Evolutionary conservation across 345 rosid species (phyloP).

Genomic region (Eucalyptus coolabah): DNA sequence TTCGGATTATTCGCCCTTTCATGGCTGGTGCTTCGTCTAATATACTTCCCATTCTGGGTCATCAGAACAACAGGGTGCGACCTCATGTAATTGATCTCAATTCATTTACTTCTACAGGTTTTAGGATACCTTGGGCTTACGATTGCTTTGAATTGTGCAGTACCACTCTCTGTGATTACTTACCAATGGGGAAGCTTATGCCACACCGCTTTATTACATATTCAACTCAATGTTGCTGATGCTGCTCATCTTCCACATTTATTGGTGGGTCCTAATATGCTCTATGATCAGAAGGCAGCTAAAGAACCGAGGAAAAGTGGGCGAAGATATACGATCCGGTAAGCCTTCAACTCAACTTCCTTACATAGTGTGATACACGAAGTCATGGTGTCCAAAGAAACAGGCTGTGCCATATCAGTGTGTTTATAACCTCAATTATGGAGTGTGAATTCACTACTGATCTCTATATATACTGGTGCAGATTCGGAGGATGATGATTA

Average conservation of each 20-base stretch:
- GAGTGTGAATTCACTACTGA: neutral
- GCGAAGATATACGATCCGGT: constrained; percentile 99
- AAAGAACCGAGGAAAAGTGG: constrained; percentile 84
- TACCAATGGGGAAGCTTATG: constrained; percentile 34
- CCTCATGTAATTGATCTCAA: neutral
- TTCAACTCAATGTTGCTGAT: constrained; percentile 83
- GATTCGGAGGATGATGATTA: constrained; percentile 97
- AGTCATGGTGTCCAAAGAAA: neutral
- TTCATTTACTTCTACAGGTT: neutral
- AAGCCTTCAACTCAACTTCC: neutral
- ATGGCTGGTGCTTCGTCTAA: constrained; percentile 73
- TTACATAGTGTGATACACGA: neutral
- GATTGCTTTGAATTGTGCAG: constrained; percentile 15
- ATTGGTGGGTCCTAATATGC: constrained; percentile 96
- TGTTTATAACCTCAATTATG: too few species aligned
- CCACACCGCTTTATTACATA: constrained; percentile 43
- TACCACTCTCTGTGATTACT: constrained; percentile 20
- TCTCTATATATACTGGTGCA: constrained; percentile 11
- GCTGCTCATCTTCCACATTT: constrained; percentile 85
- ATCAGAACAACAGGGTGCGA: constrained; percentile 62
- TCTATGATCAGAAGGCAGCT: constrained; percentile 80
- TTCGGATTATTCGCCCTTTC: constrained; percentile 85
- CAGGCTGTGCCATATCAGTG: neutral
- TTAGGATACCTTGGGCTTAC: neutral
- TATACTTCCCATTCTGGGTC: constrained; percentile 92